Conservation (phyloP, 257 asterid genomes). For the Penstemon barbatus region DNA sequence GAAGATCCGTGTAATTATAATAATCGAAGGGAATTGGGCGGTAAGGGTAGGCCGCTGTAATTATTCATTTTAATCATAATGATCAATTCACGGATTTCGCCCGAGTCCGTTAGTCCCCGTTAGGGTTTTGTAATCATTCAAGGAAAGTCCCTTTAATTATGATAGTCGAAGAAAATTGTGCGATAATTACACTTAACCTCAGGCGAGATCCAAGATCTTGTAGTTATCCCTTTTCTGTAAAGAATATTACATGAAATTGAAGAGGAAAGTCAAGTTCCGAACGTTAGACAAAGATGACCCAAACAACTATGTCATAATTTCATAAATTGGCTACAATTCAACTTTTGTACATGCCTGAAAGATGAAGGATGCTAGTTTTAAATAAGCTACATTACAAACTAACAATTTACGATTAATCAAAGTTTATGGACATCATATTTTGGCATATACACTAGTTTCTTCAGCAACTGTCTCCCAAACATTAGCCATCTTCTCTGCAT, state of each 20-base stretch:
- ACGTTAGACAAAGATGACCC: conserved; percentile 11
- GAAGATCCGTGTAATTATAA: too few species aligned
- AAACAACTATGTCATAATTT: conserved; percentile 2
- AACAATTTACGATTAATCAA: conserved; percentile 31
- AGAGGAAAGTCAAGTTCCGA: neutral
- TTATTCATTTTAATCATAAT: too few species aligned
- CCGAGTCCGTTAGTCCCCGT: too few species aligned
- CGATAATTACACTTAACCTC: too few species aligned
- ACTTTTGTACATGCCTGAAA: conserved; percentile 29
- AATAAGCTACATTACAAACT: conserved; percentile 2
- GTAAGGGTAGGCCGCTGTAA: too few species aligned
- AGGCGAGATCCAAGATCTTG: too few species aligned
- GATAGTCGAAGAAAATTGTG: too few species aligned
- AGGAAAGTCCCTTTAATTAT: too few species aligned
- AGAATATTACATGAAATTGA: conserved; percentile 9
- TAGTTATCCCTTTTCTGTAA: neutral
- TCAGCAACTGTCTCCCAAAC: conserved; percentile 88
- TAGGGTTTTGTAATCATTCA: too few species aligned
- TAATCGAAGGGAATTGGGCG: too few species aligned
- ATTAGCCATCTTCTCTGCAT: conserved; percentile 87
- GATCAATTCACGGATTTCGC: too few species aligned
- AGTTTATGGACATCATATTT: conserved; percentile 31
- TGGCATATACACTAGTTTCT: conserved; percentile 70
- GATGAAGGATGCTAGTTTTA: conserved; percentile 13
- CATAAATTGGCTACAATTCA: neutral